phyloP scores from a whole-genome alignment of 2,329 filamentous ascomycete genomes.

The Aspergillus sp. region DNA sequence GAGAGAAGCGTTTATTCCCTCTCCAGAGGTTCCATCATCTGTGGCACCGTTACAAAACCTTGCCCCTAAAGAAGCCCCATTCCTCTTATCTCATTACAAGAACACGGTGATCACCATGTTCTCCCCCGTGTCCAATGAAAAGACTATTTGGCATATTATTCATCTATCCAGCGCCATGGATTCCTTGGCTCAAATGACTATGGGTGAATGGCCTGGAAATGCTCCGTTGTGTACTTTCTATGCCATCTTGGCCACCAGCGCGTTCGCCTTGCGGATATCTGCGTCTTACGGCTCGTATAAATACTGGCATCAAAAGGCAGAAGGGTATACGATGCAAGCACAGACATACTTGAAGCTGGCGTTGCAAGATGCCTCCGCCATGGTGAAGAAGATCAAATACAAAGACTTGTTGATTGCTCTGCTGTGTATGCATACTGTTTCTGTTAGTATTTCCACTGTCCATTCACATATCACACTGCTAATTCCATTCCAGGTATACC shows the following conservation, averaged over 20 bases:
- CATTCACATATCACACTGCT: neutral
- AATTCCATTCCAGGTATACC: constrained; percentile 13
- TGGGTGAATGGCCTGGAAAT: constrained; percentile 37
- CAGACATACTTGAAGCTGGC: constrained; percentile 29
- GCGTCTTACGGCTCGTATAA: neutral
- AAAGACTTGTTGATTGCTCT: constrained; percentile 44
- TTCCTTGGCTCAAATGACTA: constrained; percentile 38
- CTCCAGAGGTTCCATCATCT: too few species aligned
- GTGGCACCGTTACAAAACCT: neutral
- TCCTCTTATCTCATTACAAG: constrained; percentile 36
- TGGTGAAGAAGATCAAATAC: constrained; percentile 37
- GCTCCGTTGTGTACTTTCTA: constrained; percentile 37
- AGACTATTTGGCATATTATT: constrained; percentile 43
- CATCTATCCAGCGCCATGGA: constrained; percentile 40
- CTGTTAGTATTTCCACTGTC: constrained; percentile 8
- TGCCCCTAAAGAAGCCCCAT: constrained; percentile 27
- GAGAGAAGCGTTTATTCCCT: too few species aligned
- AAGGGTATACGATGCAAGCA: constrained; percentile 23
- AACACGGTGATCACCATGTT: constrained; percentile 29
- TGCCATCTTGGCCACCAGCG: constrained; percentile 39
- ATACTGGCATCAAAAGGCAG: constrained; percentile 31
- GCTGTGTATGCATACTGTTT: constrained; percentile 37
- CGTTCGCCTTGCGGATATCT: constrained; percentile 34
- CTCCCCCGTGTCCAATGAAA: constrained; percentile 25
- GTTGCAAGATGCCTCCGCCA: constrained; percentile 29